phyloP scores from a whole-genome alignment of 2,329 filamentous ascomycete species.

The Aspergillus thermomutatus region DNA sequence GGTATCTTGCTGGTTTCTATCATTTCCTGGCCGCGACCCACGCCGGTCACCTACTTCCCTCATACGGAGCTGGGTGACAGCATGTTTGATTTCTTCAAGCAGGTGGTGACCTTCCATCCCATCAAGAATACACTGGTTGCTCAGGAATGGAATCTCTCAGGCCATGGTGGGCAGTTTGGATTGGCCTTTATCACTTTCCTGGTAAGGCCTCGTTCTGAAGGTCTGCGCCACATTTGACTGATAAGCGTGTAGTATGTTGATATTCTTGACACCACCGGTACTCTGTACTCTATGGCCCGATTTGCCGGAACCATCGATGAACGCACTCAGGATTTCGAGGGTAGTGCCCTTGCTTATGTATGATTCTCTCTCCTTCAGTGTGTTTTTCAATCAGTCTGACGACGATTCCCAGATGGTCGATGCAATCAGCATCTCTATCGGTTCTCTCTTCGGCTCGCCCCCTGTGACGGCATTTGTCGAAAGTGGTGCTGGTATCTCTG shows the following conservation, averaged over 20 bases:
- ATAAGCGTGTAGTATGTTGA: constrained; percentile 63
- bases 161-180: constrained; percentile 71
- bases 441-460: constrained; percentile 71
- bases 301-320: constrained; percentile 79
- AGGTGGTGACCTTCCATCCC: constrained; percentile 79
- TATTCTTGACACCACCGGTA: constrained; percentile 82
- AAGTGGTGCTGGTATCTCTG: constrained; percentile 84
- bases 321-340: constrained; percentile 81
- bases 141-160: constrained; percentile 69
- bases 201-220: constrained; percentile 7
- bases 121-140: constrained; percentile 67
- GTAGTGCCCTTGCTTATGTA: constrained; percentile 74
- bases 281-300: constrained; percentile 83
- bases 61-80: constrained; percentile 65
- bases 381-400: not conserved
- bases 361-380: constrained; percentile 37
- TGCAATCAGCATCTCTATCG: constrained; percentile 74
- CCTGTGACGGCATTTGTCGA: constrained; percentile 87
- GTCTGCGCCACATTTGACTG: not conserved
- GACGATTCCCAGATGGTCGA: constrained; percentile 59
- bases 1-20: constrained; percentile 81
- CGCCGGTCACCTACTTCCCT: constrained; percentile 77
- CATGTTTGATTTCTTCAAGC: constrained; percentile 80
- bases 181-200: constrained; percentile 84
- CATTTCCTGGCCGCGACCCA: constrained; percentile 80